Conservation (phyloP, 2,329 filamentous ascomycete species). For the Penicillium glabrum region DNA sequence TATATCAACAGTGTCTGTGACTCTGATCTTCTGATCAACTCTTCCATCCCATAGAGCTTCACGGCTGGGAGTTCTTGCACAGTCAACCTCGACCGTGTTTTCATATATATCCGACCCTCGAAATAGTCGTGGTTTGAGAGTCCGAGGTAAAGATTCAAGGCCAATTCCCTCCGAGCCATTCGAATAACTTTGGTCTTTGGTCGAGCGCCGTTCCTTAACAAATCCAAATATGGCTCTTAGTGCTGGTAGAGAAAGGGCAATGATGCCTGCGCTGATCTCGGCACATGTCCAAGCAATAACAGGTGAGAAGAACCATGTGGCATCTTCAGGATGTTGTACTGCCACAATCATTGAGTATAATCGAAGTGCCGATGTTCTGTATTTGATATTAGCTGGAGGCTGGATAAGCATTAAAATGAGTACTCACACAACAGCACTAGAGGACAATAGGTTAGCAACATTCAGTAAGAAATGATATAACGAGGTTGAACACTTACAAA, state of each 20-base stretch:
- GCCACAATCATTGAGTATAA: constrained; percentile 19
- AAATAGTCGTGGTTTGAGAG: not conserved
- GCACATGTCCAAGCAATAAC: constrained; percentile 19
- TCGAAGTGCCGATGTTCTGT: constrained; percentile 18
- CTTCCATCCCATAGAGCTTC: constrained; percentile 3
- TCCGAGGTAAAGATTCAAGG: not conserved
- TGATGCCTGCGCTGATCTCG: constrained; percentile 17
- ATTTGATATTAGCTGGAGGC: not conserved
- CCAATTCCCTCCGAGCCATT: not conserved
- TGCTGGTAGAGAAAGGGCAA: constrained; percentile 20
- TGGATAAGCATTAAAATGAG: not conserved
- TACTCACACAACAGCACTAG: not conserved
- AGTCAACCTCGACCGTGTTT: constrained; percentile 2
- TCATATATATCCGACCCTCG: not conserved
- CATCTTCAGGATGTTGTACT: constrained; percentile 8
- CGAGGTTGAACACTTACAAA: constrained; percentile 3
- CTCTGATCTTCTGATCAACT: constrained; percentile 5
- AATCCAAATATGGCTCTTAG: constrained; percentile 17
- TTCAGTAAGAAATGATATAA: not conserved
- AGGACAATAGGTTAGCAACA: not conserved
- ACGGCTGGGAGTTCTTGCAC: not conserved
- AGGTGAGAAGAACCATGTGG: constrained; percentile 22
- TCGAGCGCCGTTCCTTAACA: constrained; percentile 4
- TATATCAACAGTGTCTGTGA: not conserved
- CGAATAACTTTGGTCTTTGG: not conserved